phyloP scores from a whole-genome alignment of 495 filamentous ascomycete species.

The Penicillium dipodomyicola region DNA sequence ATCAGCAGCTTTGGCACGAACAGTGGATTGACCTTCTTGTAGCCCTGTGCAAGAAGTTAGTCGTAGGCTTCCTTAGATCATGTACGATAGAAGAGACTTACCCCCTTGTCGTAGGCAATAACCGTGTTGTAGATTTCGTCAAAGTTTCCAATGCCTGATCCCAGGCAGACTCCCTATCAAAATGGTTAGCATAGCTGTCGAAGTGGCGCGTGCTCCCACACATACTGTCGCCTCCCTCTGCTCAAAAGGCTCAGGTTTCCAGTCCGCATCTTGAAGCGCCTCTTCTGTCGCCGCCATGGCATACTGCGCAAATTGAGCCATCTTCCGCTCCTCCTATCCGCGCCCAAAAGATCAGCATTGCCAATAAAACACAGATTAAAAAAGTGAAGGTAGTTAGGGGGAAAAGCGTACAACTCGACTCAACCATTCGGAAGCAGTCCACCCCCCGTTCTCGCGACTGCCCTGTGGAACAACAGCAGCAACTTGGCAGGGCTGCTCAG shows the following conservation, averaged over 20 bases:
- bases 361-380: constrained; percentile 4
- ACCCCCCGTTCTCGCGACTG: constrained; percentile 52
- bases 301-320: constrained; percentile 92
- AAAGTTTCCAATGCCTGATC: constrained; percentile 94
- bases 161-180: constrained; percentile 75
- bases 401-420: constrained; percentile 46
- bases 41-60: constrained; percentile 55
- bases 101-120: constrained; percentile 69
- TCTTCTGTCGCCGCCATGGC: constrained; percentile 84
- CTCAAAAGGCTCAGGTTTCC: constrained; percentile 61
- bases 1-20: constrained; percentile 92
- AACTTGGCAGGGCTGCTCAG: constrained; percentile 73
- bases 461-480: constrained; percentile 77
- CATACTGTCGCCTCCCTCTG: constrained; percentile 67
- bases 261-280: constrained; percentile 79
- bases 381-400: background rate
- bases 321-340: constrained; percentile 68
- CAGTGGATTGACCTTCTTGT: constrained; percentile 85
- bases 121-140: constrained; percentile 85
- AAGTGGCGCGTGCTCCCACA: background rate
- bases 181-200: constrained; percentile 8
- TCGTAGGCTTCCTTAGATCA: background rate
- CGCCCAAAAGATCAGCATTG: constrained; percentile 6
- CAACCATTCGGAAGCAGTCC: constrained; percentile 80
- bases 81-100: constrained; percentile 36